phyloP scores from a whole-genome alignment of 805 yeast genomes.

The Blastobotrys peoriensis region DNA sequence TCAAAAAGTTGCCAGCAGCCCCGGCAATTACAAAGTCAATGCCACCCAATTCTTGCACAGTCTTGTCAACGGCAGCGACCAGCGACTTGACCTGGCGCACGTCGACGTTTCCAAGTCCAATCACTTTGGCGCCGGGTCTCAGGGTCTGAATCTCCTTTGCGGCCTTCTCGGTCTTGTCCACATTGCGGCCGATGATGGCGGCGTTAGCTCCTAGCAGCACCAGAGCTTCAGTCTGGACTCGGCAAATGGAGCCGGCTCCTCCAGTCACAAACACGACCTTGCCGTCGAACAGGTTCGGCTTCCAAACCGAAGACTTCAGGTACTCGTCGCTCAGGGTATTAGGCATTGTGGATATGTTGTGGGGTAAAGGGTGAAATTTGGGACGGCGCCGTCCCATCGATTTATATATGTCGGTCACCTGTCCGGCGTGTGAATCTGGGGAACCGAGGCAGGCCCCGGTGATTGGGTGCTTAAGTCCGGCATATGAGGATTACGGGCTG shows the following conservation, averaged over 20 bases:
- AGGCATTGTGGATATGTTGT: constrained; percentile 8
- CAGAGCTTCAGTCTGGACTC: constrained; percentile 82
- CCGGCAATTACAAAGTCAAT: constrained; percentile 90
- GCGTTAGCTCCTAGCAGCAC: constrained; percentile 82
- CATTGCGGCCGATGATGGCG: constrained; percentile 75
- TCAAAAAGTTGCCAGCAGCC: constrained; percentile 90
- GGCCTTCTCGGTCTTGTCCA: constrained; percentile 55
- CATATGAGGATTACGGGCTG: no score
- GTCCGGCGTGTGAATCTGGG: no score
- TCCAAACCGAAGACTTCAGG: constrained; percentile 28
- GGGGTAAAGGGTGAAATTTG: no score
- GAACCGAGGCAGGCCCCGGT: no score
- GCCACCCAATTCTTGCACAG: constrained; percentile 65
- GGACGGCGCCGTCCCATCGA: no score
- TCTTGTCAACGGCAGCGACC: constrained; percentile 53
- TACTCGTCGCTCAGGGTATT: constrained; percentile 16
- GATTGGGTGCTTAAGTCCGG: no score
- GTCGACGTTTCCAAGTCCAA: constrained; percentile 69
- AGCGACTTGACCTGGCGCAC: constrained; percentile 66
- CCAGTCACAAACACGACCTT: constrained; percentile 92
- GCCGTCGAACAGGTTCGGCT: constrained; percentile 66
- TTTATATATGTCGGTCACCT: no score
- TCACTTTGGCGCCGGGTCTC: constrained; percentile 56
- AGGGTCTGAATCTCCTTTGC: constrained; percentile 59
- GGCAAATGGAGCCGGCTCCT: constrained; percentile 94